Conservation (phyloP, 176 grass and related monocot species). For the Urochloa ruziziensis region DNA sequence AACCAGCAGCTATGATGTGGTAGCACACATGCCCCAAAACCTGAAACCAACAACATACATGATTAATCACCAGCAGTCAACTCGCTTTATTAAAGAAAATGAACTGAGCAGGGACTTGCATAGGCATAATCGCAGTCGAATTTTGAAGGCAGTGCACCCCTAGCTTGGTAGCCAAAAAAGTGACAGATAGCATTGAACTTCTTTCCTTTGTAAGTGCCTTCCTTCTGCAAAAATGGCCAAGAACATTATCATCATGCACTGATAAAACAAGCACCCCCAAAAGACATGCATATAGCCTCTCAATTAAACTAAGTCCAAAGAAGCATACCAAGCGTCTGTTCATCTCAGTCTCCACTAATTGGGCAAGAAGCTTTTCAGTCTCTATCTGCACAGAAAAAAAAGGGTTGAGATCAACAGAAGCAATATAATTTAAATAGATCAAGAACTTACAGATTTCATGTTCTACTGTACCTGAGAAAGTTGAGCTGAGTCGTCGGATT, state of each 20-base stretch:
- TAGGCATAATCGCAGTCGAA: conserved; percentile 99
- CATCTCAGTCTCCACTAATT: conserved; percentile 94
- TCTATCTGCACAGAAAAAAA: conserved; percentile 72
- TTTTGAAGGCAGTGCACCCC: conserved; percentile 92
- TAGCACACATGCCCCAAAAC: conserved; percentile 96
- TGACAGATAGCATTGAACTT: conserved; percentile 99
- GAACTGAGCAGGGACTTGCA: conserved; percentile 47
- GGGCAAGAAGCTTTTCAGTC: conserved; percentile 97
- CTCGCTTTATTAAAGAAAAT: conserved; percentile 1
- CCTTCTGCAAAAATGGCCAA: conserved; percentile 62
- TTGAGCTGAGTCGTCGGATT: conserved; percentile 97
- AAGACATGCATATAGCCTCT: conserved; percentile 2
- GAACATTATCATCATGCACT: conserved; percentile 25
- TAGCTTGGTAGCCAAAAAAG: conserved; percentile 99
- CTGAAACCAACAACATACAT: conserved; percentile 45
- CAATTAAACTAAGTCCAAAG: conserved; percentile 18
- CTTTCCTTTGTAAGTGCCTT: conserved; percentile 96
- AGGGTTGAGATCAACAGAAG: conserved; percentile 5
- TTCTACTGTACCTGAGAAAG: conserved; percentile 81
- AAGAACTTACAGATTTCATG: conserved; percentile 1
- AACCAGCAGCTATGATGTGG: conserved; percentile 85
- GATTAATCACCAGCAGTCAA: conserved; percentile 19
- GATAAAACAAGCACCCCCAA: neutral
- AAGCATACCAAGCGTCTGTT: conserved; percentile 82
- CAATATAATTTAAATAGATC: conserved; percentile 4